A percentile compares a stretch with the other conserved stretches of the same genome.
These are phyloP conservation scores for Trichothecium roseum DNA, from an alignment of 2,329 filamentous ascomycete species.

Conservation along the genomic window DNA sequence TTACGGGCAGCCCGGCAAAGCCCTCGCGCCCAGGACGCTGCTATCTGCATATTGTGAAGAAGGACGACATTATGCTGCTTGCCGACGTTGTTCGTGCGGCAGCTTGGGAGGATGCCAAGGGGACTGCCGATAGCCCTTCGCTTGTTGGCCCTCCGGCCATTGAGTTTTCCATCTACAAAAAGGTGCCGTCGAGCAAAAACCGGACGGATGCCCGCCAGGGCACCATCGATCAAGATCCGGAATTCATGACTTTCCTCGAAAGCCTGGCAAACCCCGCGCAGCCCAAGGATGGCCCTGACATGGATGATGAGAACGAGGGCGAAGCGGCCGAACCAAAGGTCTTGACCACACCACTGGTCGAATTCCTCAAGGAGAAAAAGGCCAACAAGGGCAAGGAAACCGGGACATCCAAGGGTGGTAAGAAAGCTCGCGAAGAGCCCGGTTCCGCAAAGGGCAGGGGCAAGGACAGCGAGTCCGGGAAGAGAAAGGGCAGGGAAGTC, in stretches of 20 bases:
- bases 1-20: constrained; percentile 58
- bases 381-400: constrained; percentile 57
- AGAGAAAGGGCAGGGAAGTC: constrained; percentile 53
- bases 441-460: constrained; percentile 35
- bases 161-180: constrained; percentile 77
- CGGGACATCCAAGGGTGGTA: constrained; percentile 39
- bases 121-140: constrained; percentile 59
- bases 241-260: constrained; percentile 90
- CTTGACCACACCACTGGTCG: constrained; percentile 79
- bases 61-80: constrained; percentile 55
- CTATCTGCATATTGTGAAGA: constrained; percentile 72
- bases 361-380: constrained; percentile 87
- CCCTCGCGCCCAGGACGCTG: constrained; percentile 70
- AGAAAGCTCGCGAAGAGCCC: constrained; percentile 45
- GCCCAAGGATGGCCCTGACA: constrained; percentile 31
- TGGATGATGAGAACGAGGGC: constrained; percentile 28
- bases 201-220: constrained; percentile 79
- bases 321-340: constrained; percentile 47
- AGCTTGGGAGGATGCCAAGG: constrained; percentile 73
- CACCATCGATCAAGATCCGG: constrained; percentile 91
- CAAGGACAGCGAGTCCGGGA: constrained; percentile 39
- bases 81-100: constrained; percentile 59
- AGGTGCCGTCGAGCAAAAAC: constrained; percentile 63
- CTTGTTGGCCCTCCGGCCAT: constrained; percentile 70
- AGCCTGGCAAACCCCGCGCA: constrained; percentile 62